Percentiles rank a stretch among this genome's conserved stretches.
Evolutionary conservation across 805 yeast species (phyloP).

Genomic region (Lipomyces oligophaga): DNA sequence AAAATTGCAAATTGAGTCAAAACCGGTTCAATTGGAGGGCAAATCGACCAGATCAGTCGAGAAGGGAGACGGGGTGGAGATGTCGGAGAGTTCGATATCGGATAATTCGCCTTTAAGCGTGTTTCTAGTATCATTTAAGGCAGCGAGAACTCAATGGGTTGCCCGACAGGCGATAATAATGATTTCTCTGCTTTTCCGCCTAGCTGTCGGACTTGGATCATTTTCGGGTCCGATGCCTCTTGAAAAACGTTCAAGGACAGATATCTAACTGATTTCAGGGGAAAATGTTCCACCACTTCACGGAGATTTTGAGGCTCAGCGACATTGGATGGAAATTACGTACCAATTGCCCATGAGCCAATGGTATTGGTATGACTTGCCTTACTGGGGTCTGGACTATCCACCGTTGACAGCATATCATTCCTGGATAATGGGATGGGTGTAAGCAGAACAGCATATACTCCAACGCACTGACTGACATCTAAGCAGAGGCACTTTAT

Average conservation of each 20-base stretch:
- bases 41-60: neutral
- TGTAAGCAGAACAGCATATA: slow-evolving; percentile 16
- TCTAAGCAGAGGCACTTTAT: slow-evolving; percentile 51
- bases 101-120: slow-evolving; percentile 67
- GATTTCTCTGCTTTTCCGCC: slow-evolving; percentile 68
- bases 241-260: neutral
- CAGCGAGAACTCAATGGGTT: slow-evolving; percentile 86
- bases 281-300: slow-evolving; percentile 60
- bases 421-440: slow-evolving; percentile 66
- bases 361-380: slow-evolving; percentile 88
- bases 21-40: neutral
- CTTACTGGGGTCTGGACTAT: slow-evolving; percentile 95
- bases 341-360: slow-evolving; percentile 61
- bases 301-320: slow-evolving; percentile 97
- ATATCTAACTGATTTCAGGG: slow-evolving; percentile 5
- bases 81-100: neutral
- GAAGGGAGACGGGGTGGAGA: neutral
- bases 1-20: neutral
- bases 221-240: slow-evolving; percentile 60
- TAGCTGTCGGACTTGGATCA: slow-evolving; percentile 85
- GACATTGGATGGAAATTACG: slow-evolving; percentile 97
- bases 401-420: slow-evolving; percentile 97
- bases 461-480: neutral
- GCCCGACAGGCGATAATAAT: slow-evolving; percentile 66
- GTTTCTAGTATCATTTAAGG: slow-evolving; percentile 70